These are phyloP conservation scores for Mycena rosella DNA, from an alignment of 768 basidiomycete genomes.

Conservation along the genomic window DNA sequence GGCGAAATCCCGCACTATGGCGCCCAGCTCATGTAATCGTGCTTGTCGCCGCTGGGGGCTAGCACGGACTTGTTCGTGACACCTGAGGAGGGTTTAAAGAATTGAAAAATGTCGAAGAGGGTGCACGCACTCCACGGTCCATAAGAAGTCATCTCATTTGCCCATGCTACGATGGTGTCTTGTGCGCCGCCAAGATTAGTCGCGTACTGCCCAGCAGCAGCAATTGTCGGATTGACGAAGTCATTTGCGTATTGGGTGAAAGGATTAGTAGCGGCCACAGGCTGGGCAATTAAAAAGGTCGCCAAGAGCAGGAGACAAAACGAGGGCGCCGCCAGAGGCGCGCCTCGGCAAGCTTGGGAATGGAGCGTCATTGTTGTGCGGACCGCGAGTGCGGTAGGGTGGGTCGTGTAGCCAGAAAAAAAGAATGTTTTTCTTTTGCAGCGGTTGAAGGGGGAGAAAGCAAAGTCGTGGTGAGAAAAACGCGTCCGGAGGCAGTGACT, in stretches of 20 bases:
- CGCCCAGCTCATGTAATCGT: slow-evolving; percentile 80
- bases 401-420: too few relatives aligned
- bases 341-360: neutral
- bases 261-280: neutral
- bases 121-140: slow-evolving; percentile 65
- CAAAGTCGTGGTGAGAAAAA: too few relatives aligned
- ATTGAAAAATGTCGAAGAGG: neutral
- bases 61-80: slow-evolving; percentile 63
- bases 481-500: too few relatives aligned
- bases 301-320: slow-evolving; percentile 7
- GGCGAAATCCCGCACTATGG: slow-evolving; percentile 65
- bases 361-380: neutral
- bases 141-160: slow-evolving; percentile 53
- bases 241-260: slow-evolving; percentile 65
- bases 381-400: neutral
- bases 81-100: slow-evolving; percentile 46
- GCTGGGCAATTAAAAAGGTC: neutral
- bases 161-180: slow-evolving; percentile 62
- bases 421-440: too few relatives aligned
- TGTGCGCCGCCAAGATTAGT: slow-evolving; percentile 58
- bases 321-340: neutral
- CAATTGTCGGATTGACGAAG: slow-evolving; percentile 64
- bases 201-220: slow-evolving; percentile 56
- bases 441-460: too few relatives aligned
- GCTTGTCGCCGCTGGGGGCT: slow-evolving; percentile 66